Evolutionary conservation across 768 basidiomycete species (phyloP), one percentile per base, ranked within the genome.

Genomic region (Saitozyma podzolica): DNA sequence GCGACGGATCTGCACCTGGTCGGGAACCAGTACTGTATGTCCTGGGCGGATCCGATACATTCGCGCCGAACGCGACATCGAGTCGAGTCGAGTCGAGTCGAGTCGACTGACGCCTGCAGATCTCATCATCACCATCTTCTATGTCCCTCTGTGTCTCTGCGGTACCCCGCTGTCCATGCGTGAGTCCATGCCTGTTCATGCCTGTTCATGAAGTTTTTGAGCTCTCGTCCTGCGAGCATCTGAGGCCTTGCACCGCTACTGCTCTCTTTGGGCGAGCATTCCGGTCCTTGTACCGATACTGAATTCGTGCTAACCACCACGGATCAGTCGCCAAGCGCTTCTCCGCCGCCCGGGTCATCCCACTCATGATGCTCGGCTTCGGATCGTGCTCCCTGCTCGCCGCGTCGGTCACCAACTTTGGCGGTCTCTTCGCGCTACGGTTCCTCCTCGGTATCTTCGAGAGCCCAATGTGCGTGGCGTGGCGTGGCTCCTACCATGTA

Each of bases 1-100:
- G 84, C 83, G 62, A 82, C 80, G 69, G 84, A 65, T 50, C 61
- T 66, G 20, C 49, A 59, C 43, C 64, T 84, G 7, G 79, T 71
- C 0, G 84, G 84, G 40, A 83, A 84, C 66, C 83, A 84, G 81
- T 84, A 84, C 61, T 84, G 83, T 73, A 83, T 14, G 81, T 84
- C 19, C 81, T 84, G 17, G 83, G 83, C 82, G 76, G 82, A 61
- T 83, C n/a, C 20, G 9, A 45, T 16, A 1, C 20, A 9, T n/a
- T 8, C 14, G 83, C 74, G 83, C 83, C 60, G 82, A 82, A 59
- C 53, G 19, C 49, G 83, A 82, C 81, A 82, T 11, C 29, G 29
- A 29, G 29, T 2, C 29, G 29, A 29, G 29, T 29, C 29, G 29
- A 29, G n/a, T n/a, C 29, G 29, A 29, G 29, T 2, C 29, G 29